phyloP scores from a whole-genome alignment of 2,329 filamentous ascomycete genomes.

The Microsporum ferrugineum region DNA sequence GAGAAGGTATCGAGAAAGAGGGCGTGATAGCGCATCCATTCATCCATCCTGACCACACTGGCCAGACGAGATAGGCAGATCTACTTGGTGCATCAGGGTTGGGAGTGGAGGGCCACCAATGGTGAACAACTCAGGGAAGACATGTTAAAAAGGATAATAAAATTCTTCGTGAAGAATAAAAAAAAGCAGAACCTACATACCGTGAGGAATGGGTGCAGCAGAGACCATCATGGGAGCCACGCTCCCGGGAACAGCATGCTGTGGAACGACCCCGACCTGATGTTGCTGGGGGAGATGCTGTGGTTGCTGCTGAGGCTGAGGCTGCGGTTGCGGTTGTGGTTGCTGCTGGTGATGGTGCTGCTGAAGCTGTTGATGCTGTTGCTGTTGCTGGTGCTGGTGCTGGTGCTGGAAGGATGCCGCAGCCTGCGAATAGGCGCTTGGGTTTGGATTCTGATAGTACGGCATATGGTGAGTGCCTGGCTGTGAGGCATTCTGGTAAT shows the following conservation, averaged over 20 bases:
- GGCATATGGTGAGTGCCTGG: slow-evolving; percentile 7
- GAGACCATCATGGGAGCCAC: slow-evolving; percentile 15
- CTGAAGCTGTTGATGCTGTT: slow-evolving; percentile 11
- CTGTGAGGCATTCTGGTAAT: slow-evolving; percentile 5
- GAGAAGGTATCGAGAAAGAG: neutral
- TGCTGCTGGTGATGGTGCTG: slow-evolving; percentile 11
- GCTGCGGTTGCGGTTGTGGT: slow-evolving; percentile 10
- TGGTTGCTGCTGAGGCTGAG: slow-evolving; percentile 11
- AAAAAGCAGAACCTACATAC: slow-evolving; percentile 9
- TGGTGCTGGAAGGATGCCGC: slow-evolving; percentile 10
- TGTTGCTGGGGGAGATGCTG: slow-evolving; percentile 12
- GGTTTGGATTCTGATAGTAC: slow-evolving; percentile 11
- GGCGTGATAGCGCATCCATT: neutral
- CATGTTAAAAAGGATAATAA: neutral
- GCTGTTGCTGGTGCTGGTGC: slow-evolving; percentile 9
- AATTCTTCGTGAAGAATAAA: neutral
- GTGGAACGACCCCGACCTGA: slow-evolving; percentile 11
- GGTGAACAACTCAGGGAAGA: neutral
- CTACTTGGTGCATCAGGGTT: slow-evolving; percentile 4
- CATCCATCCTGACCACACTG: neutral
- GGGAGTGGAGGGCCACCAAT: neutral
- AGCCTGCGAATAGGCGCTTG: slow-evolving; percentile 8
- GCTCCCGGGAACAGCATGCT: slow-evolving; percentile 8
- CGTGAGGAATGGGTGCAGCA: slow-evolving; percentile 9
- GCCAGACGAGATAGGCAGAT: slow-evolving; percentile 1